Evolutionary conservation across 805 yeast species (phyloP), one percentile per base, ranked within the genome.

Genomic region (Ogataea polymorpha): DNA sequence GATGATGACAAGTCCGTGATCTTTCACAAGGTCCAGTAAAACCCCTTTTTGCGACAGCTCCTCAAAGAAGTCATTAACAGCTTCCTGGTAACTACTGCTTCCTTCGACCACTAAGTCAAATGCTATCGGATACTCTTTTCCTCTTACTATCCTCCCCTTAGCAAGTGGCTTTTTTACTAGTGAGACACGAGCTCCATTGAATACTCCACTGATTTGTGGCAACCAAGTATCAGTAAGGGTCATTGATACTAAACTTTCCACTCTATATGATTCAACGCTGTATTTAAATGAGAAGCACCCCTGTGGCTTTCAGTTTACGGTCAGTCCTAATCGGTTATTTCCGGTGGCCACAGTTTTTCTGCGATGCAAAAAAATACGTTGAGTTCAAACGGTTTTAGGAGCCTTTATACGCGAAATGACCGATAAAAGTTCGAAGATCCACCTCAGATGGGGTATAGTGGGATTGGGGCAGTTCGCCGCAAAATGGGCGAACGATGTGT

Each of bases 391-490:
- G 7, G 5, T 6, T 18, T 18, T 6, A 5, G 20, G 7, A 18
- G 20, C 20, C 7, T 18, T 18, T 18, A 18, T 18, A 18, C 20
- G 20, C 20, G 20, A 18, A 18, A 18, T 18, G 20, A 18, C 20
- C 20, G 20, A 18, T 6, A 18, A 5, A 18, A 18, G 7, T 18
- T 5, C 20, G 5, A 18, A 18, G 7, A 18, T 18, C 20, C 20
- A 18, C 4, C 45, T 63, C 32, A 58, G 59, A 32, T 72, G 77
- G 77, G 77, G 75, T 16, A 66, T 72, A 18, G 56, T 72, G 26
- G 77, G 77, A 6, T 73, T 75, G 13, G 77, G 77, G 5, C 63
- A 62, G 48, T 72, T 72, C 42, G 66, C 75, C 6, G 56, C 61
- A 23, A 66, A 65, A 37, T 72, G 72, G 48, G 67, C 58, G 8